Evolutionary conservation across 225 moss, liverwort and hornwort species (phyloP).

Genomic region (Neckera pumila): DNA sequence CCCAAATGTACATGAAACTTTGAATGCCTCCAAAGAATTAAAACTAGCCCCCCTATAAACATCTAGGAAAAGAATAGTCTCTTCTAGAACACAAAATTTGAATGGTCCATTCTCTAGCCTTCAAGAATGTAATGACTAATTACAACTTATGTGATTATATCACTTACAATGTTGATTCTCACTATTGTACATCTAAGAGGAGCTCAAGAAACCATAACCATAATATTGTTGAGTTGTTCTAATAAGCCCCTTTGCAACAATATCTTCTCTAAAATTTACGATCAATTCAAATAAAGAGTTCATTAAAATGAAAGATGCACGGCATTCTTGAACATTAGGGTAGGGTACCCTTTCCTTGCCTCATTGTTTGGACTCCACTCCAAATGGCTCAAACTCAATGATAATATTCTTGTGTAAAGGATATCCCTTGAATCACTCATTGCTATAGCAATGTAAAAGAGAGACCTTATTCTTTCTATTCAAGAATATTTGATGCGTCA

Average conservation of each 20-base stretch:
- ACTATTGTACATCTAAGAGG: not conserved
- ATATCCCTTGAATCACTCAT: not conserved
- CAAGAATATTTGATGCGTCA: no score
- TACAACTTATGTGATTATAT: not conserved
- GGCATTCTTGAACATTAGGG: not conserved
- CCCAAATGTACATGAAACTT: not conserved
- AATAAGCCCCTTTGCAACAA: not conserved
- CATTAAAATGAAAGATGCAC: not conserved
- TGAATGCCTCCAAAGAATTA: not conserved
- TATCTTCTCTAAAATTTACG: no score
- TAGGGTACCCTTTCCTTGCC: no score
- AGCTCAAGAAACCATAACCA: not conserved
- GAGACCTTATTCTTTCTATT: not conserved
- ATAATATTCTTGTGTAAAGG: not conserved
- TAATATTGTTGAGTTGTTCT: not conserved
- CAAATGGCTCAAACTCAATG: not conserved
- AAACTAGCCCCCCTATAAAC: not conserved
- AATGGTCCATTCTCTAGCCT: not conserved
- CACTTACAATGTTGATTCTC: fast-evolving
- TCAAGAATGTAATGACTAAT: not conserved
- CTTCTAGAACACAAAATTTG: fast-evolving
- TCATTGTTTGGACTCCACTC: fast-evolving
- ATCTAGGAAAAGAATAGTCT: not conserved
- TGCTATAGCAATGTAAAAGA: not conserved
- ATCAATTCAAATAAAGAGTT: not conserved